These are phyloP conservation scores for Stentor roeselii DNA, from an alignment of 73 alveolate species.

Conservation along the genomic window DNA sequence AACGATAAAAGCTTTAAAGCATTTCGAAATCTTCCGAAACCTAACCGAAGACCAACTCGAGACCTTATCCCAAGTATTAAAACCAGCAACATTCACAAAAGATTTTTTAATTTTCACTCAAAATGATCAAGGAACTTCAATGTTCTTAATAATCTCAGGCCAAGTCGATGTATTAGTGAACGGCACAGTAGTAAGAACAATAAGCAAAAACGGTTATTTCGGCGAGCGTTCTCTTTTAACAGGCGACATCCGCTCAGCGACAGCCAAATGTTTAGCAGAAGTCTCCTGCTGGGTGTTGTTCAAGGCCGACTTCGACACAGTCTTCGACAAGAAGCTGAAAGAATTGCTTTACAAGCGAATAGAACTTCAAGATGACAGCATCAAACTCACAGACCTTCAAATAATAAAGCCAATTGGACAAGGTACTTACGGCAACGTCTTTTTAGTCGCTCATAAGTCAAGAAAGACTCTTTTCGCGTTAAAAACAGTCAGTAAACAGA, in stretches of 20 bases:
- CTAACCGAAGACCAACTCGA: too few species aligned
- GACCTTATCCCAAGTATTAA: too few species aligned
- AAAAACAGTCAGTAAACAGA: constrained; percentile 33
- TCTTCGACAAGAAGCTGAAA: constrained; percentile 49
- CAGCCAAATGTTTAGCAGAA: constrained; percentile 34
- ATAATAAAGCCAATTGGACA: constrained; percentile 32
- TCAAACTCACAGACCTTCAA: constrained; percentile 31
- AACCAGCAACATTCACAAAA: constrained; percentile 1
- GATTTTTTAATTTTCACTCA: constrained; percentile 32
- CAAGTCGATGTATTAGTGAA: constrained; percentile 35
- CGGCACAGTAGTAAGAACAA: constrained; percentile 34
- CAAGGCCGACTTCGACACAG: constrained; percentile 47
- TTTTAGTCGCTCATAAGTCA: constrained; percentile 37
- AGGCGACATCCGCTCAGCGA: constrained; percentile 37
- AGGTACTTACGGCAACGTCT: constrained; percentile 48
- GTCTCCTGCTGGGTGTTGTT: constrained; percentile 31
- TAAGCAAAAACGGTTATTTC: constrained; percentile 43
- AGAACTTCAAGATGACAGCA: not conserved
- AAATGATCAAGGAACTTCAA: constrained; percentile 35
- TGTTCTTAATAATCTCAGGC: constrained; percentile 41
- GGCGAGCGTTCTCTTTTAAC: constrained; percentile 45
- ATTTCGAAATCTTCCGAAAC: too few species aligned
- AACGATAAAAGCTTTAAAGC: too few species aligned
- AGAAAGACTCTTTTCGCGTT: constrained; percentile 35
- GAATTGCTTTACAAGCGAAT: not conserved